These are phyloP conservation scores for Thalassiosira ordinaria DNA, from an alignment of 352 stramenopile species.

Conservation along the genomic window DNA sequence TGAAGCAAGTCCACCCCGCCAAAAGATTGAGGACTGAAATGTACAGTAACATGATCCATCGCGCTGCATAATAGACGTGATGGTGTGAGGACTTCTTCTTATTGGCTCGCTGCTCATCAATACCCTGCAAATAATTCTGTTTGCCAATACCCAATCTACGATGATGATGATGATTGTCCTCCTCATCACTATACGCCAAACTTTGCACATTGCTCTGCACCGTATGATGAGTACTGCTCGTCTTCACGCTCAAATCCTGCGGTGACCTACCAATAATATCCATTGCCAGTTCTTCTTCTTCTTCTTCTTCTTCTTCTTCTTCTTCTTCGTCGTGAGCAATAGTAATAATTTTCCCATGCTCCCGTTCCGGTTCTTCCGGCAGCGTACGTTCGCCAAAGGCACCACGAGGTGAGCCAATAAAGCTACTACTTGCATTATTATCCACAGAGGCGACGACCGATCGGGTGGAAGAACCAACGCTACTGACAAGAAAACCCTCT, in stretches of 20 bases:
- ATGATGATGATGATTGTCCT: constrained; percentile 12
- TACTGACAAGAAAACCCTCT: not conserved
- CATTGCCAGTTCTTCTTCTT: too few species aligned
- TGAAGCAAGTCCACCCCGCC: constrained; percentile 82
- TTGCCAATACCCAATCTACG: not conserved
- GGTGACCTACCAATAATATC: not conserved
- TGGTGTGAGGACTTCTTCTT: not conserved
- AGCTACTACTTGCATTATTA: too few species aligned
- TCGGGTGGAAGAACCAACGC: too few species aligned
- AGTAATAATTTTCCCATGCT: too few species aligned
- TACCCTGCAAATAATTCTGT: not conserved
- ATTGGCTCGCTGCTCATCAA: not conserved
- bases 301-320: too few species aligned
- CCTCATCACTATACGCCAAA: constrained; percentile 35
- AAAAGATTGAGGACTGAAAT: constrained; percentile 80
- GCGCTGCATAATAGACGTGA: constrained; percentile 62
- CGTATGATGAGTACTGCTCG: not conserved
- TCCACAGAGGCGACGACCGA: too few species aligned
- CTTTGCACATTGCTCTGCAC: constrained; percentile 6
- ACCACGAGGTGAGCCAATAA: not conserved
- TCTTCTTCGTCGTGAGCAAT: too few species aligned
- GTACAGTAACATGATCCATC: constrained; percentile 81
- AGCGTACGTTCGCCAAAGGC: constrained; percentile 14
- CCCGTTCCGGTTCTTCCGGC: too few species aligned
- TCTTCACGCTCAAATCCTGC: not conserved